A percentile compares a stretch with the other conserved stretches of the same genome.
Conservation (phyloP, 257 asterid genomes). For the Nicotiana paniculata region DNA sequence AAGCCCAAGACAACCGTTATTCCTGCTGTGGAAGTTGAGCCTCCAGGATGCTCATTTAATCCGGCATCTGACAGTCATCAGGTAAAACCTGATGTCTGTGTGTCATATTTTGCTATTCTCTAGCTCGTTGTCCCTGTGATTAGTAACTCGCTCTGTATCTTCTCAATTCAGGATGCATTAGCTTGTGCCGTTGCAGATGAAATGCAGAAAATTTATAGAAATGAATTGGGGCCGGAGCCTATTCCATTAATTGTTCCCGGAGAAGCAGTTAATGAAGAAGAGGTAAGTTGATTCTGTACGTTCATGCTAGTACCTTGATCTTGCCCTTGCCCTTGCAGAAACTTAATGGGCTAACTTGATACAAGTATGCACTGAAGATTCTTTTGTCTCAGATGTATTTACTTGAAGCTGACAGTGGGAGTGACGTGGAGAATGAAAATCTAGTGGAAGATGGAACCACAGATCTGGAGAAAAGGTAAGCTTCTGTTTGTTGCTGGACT, state of each 20-base stretch:
- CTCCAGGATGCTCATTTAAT: slow-evolving; percentile 90
- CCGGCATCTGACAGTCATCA: slow-evolving; percentile 81
- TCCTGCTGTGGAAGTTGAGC: slow-evolving; percentile 97
- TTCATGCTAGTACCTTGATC: slow-evolving; percentile 10
- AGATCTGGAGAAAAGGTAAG: slow-evolving; percentile 62
- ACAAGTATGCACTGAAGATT: background rate
- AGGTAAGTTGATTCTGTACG: slow-evolving; percentile 34
- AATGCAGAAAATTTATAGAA: slow-evolving; percentile 75
- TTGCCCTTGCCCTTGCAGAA: background rate
- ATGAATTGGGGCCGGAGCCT: slow-evolving; percentile 85
- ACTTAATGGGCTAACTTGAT: background rate
- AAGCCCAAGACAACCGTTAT: slow-evolving; percentile 53
- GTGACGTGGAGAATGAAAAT: slow-evolving; percentile 55
- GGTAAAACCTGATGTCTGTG: slow-evolving; percentile 33
- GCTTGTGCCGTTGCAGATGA: slow-evolving; percentile 96
- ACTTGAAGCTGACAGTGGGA: slow-evolving; percentile 69
- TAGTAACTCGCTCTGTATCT: slow-evolving; percentile 9
- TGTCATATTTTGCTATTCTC: slow-evolving; percentile 3
- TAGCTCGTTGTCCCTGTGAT: background rate
- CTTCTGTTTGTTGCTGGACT: background rate
- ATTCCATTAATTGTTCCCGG: slow-evolving; percentile 69
- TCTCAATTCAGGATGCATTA: slow-evolving; percentile 61
- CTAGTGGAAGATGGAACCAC: slow-evolving; percentile 33
- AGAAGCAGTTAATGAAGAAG: slow-evolving; percentile 68
- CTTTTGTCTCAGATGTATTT: slow-evolving; percentile 55